Conservation (phyloP, 2,329 filamentous ascomycete species). For the Xylaria sp. region DNA sequence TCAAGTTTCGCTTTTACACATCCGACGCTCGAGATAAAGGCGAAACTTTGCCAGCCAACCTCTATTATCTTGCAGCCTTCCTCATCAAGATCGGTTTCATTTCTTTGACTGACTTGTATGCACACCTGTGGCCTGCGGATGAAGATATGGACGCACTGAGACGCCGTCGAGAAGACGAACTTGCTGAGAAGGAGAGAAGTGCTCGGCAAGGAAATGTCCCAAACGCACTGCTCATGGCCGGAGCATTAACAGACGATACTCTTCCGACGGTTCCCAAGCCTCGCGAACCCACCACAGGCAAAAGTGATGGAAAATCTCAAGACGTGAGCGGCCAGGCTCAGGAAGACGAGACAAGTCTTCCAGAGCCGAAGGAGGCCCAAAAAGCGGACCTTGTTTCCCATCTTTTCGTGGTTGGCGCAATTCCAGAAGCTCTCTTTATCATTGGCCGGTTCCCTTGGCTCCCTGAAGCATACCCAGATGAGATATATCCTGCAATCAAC, state of each 20-base stretch:
- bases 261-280: constrained; percentile 60
- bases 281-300: constrained; percentile 63
- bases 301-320: constrained; percentile 63
- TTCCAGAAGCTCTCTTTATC: constrained; percentile 93
- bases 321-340: constrained; percentile 58
- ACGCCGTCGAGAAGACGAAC: constrained; percentile 76
- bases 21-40: constrained; percentile 78
- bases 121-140: constrained; percentile 88
- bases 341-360: constrained; percentile 63
- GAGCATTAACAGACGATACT: constrained; percentile 86
- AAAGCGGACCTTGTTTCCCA: constrained; percentile 87
- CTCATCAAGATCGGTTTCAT: constrained; percentile 98
- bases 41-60: constrained; percentile 87
- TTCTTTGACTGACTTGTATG: constrained; percentile 88
- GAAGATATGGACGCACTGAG: constrained; percentile 82
- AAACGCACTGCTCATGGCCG: constrained; percentile 89
- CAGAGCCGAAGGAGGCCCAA: constrained; percentile 81
- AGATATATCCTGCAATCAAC: constrained; percentile 80
- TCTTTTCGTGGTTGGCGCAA: constrained; percentile 87
- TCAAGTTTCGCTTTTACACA: constrained; percentile 96
- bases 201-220: constrained; percentile 75
- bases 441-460: constrained; percentile 94
- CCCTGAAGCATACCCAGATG: constrained; percentile 82
- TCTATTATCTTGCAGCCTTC: constrained; percentile 90
- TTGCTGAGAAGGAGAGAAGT: constrained; percentile 79